phyloP scores from a whole-genome alignment of 176 grass and related monocot species.

The Aegilops umbellulata region DNA sequence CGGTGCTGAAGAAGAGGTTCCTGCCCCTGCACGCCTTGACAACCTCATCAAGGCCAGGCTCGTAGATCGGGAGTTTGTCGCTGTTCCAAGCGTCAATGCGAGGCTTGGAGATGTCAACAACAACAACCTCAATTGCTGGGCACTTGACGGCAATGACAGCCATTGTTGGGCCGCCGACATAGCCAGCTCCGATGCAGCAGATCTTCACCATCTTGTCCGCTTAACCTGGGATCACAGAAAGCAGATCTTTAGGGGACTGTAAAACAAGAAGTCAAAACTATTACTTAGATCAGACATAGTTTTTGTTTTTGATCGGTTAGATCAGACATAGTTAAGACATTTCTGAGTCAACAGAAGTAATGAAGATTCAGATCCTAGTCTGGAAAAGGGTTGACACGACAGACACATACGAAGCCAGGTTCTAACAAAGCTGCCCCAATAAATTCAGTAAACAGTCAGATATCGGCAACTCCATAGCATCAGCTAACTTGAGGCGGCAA shows the following conservation, averaged over 20 bases:
- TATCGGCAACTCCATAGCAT: not conserved
- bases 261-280: not conserved
- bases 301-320: not conserved
- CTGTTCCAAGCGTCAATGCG: slow-evolving; percentile 88
- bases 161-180: slow-evolving; percentile 46
- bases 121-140: slow-evolving; percentile 66
- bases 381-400: not conserved
- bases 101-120: slow-evolving; percentile 70
- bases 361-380: not conserved
- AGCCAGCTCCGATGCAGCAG: slow-evolving; percentile 24
- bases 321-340: not conserved
- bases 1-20: slow-evolving; percentile 91
- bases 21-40: slow-evolving; percentile 75
- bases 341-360: not conserved
- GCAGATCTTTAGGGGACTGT: not conserved
- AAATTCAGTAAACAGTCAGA: not conserved
- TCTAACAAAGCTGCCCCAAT: not conserved
- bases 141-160: slow-evolving; percentile 85
- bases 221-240: not conserved
- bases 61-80: slow-evolving; percentile 70
- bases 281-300: not conserved
- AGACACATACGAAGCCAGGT: not conserved
- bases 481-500: not conserved
- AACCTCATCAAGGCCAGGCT: slow-evolving; percentile 75
- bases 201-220: slow-evolving; percentile 17